Percentiles rank a stretch among this genome's conserved stretches.
Evolutionary conservation across 768 basidiomycete species (phyloP).

Genomic region (Auricularia auricula-judae): DNA sequence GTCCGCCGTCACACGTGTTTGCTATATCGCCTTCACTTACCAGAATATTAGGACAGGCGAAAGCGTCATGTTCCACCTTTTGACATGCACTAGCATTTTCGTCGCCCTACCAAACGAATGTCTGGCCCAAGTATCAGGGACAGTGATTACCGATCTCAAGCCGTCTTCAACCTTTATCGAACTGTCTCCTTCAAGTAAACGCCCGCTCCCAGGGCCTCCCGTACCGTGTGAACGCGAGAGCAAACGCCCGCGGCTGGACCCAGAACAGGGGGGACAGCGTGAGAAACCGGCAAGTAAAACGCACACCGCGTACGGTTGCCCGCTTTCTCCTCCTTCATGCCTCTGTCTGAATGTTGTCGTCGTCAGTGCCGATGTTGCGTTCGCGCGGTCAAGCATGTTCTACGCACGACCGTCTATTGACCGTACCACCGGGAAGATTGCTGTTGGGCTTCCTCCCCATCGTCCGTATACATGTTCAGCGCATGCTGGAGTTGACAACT

Average conservation of each 20-base stretch:
- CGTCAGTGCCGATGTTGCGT: constrained; percentile 35
- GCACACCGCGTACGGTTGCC: background rate
- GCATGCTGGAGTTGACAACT: background rate
- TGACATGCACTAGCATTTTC: constrained; percentile 67
- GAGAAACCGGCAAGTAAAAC: background rate
- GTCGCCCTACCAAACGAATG: constrained; percentile 72
- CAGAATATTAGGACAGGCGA: constrained; percentile 51
- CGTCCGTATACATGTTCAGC: constrained; percentile 33
- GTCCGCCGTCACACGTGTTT: constrained; percentile 23
- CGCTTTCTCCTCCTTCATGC: background rate
- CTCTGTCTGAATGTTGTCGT: constrained; percentile 14
- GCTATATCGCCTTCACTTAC: no score
- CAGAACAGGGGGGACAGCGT: background rate
- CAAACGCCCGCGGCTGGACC: background rate
- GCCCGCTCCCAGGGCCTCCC: background rate
- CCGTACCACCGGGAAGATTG: constrained; percentile 38
- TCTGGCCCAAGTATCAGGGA: constrained; percentile 72
- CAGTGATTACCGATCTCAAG: constrained; percentile 42
- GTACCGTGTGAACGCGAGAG: background rate
- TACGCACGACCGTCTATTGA: constrained; percentile 45
- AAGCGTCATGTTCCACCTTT: constrained; percentile 64
- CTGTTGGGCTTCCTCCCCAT: constrained; percentile 55
- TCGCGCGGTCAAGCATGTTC: constrained; percentile 50
- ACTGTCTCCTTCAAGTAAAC: background rate
- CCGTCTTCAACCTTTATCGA: constrained; percentile 11